A percentile compares a stretch with the other conserved stretches of the same genome.
Evolutionary conservation across 306 rosid species (phyloP).

Genomic region (Echinosophora koreensis): DNA sequence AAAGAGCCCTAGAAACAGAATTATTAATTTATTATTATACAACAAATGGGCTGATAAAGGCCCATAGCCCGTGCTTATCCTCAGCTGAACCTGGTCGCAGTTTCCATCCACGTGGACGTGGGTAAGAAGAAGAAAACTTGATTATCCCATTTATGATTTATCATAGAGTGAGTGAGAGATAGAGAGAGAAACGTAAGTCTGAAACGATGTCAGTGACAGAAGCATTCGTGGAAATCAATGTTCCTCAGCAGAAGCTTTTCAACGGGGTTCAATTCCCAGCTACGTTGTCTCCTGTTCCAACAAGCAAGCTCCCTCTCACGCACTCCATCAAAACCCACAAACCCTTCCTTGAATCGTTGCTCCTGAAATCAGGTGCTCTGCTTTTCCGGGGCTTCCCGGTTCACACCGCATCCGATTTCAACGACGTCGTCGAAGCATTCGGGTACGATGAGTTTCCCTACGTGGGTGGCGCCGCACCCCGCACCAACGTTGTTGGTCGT

Average conservation of each 20-base stretch:
- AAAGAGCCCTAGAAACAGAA: too few relatives aligned
- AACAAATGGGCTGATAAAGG: not conserved
- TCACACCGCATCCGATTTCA: conserved; percentile 71
- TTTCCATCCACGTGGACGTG: not conserved
- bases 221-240: conserved; percentile 55
- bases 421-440: conserved; percentile 80
- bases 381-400: conserved; percentile 71
- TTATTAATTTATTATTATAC: too few relatives aligned
- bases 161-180: too few relatives aligned
- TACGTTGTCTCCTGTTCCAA: conserved; percentile 47
- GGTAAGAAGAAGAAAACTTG: not conserved
- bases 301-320: conserved; percentile 41
- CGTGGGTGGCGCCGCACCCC: conserved; percentile 88
- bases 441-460: conserved; percentile 87
- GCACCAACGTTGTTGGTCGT: conserved; percentile 79
- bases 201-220: conserved; percentile 6
- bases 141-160: not conserved
- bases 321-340: conserved; percentile 58
- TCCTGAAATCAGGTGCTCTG: conserved; percentile 72
- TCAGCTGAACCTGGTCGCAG: conserved; percentile 23
- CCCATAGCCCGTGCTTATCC: not conserved
- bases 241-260: conserved; percentile 66
- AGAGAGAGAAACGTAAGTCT: not conserved
- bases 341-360: conserved; percentile 56
- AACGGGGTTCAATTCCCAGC: conserved; percentile 66